A percentile compares a stretch with the other conserved stretches of the same genome.
These are phyloP conservation scores for Alternaria conjuncta DNA, from an alignment of 2,329 filamentous ascomycete species.

Conservation along the genomic window DNA sequence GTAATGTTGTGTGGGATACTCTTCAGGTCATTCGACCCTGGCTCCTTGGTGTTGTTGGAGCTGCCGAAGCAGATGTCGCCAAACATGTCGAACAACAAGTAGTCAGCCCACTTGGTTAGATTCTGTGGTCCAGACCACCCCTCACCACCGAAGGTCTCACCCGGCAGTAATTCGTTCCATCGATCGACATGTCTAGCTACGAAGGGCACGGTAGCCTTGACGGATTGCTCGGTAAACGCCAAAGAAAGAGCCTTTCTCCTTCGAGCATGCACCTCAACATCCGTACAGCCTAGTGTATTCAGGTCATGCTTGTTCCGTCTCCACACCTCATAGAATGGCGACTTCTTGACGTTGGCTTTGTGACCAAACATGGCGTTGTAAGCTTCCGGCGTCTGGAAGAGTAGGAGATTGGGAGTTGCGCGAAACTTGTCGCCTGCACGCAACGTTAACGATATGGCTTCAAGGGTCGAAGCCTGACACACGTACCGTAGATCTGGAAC, in stretches of 20 bases:
- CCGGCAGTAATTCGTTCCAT: constrained; percentile 14
- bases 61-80: constrained; percentile 49
- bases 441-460: not conserved
- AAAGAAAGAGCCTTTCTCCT: constrained; percentile 20
- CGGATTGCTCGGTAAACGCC: constrained; percentile 22
- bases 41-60: constrained; percentile 41
- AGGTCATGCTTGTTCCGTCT: constrained; percentile 13
- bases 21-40: constrained; percentile 21
- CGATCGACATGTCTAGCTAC: constrained; percentile 22
- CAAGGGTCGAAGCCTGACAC: not conserved
- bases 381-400: constrained; percentile 68
- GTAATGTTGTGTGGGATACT: constrained; percentile 14
- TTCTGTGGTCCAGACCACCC: constrained; percentile 16
- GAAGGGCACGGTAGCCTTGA: constrained; percentile 14
- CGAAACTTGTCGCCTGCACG: constrained; percentile 10
- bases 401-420: constrained; percentile 53
- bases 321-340: constrained; percentile 21
- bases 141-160: not conserved
- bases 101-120: constrained; percentile 24
- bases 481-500: constrained; percentile 11
- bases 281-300: constrained; percentile 11
- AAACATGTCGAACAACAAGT: constrained; percentile 55
- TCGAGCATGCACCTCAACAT: constrained; percentile 16
- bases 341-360: constrained; percentile 16
- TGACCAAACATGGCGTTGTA: constrained; percentile 50